A percentile compares a stretch with the other conserved stretches of the same genome.
Conservation (phyloP, 768 basidiomycete genomes). For the Phanerochaete carnosa region DNA sequence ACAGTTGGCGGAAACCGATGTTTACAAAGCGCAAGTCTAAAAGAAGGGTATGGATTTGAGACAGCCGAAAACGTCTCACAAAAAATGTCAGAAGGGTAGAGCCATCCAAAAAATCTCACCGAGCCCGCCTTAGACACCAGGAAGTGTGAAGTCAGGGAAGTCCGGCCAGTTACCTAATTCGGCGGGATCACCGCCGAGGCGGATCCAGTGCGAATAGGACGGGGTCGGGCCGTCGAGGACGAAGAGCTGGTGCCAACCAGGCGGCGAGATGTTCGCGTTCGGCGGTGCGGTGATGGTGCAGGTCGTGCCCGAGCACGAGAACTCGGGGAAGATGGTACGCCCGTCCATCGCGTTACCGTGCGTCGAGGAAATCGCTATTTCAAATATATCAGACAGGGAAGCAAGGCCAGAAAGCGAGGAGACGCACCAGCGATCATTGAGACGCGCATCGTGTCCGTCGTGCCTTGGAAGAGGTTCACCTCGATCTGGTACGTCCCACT, state of each 20-base stretch:
- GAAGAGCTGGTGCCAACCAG: constrained; percentile 76
- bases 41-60: not conserved
- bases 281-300: constrained; percentile 81
- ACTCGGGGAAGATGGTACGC: constrained; percentile 69
- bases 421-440: constrained; percentile 64
- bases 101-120: too few species aligned
- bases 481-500: constrained; percentile 51
- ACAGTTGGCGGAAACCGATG: too few species aligned
- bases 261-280: constrained; percentile 62
- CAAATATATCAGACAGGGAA: constrained; percentile 9
- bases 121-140: constrained; percentile 45
- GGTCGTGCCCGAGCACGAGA: constrained; percentile 62
- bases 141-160: constrained; percentile 61
- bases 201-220: constrained; percentile 69
- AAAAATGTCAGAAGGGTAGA: too few species aligned
- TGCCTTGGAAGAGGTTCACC: constrained; percentile 34
- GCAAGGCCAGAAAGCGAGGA: not conserved
- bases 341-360: constrained; percentile 78
- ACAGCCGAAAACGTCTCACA: too few species aligned
- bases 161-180: constrained; percentile 72
- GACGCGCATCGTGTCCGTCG: constrained; percentile 46
- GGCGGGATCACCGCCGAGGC: constrained; percentile 76
- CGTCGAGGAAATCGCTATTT: constrained; percentile 64
- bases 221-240: constrained; percentile 78
- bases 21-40: not conserved